Conservation (phyloP, 2,329 filamentous ascomycete genomes). For the Colletotrichum liaoningense region DNA sequence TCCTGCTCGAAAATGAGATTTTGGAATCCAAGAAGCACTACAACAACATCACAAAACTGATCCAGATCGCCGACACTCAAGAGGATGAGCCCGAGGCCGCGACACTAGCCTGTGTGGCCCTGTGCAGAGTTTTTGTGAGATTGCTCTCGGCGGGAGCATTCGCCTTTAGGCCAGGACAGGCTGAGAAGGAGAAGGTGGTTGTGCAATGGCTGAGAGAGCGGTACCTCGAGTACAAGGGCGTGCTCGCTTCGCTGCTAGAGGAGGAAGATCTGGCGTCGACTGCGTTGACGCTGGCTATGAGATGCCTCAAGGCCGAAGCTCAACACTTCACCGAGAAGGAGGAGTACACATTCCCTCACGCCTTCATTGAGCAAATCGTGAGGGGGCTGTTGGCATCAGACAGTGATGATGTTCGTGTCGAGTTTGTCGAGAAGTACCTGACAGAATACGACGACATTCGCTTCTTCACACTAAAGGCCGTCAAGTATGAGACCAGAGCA, state of each 20-base stretch:
- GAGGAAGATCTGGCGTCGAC: constrained; percentile 75
- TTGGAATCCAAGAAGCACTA: constrained; percentile 89
- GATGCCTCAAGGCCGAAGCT: constrained; percentile 83
- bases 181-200: constrained; percentile 80
- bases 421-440: constrained; percentile 83
- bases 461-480: constrained; percentile 81
- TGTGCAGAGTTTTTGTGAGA: constrained; percentile 88
- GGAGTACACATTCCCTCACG: constrained; percentile 76
- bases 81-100: constrained; percentile 65
- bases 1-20: constrained; percentile 83
- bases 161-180: constrained; percentile 70
- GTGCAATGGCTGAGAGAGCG: constrained; percentile 82
- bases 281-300: constrained; percentile 84
- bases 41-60: constrained; percentile 85
- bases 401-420: constrained; percentile 70
- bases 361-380: constrained; percentile 75
- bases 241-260: constrained; percentile 71
- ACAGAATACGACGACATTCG: constrained; percentile 86
- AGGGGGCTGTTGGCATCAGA: constrained; percentile 68
- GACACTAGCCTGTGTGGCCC: constrained; percentile 78
- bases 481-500: constrained; percentile 67
- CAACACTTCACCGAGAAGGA: constrained; percentile 69
- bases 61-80: constrained; percentile 64
- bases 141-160: constrained; percentile 81
- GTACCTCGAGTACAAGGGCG: constrained; percentile 76